phyloP scores from a whole-genome alignment of 2,329 filamentous ascomycete genomes.

The Aspergillus ustus region DNA sequence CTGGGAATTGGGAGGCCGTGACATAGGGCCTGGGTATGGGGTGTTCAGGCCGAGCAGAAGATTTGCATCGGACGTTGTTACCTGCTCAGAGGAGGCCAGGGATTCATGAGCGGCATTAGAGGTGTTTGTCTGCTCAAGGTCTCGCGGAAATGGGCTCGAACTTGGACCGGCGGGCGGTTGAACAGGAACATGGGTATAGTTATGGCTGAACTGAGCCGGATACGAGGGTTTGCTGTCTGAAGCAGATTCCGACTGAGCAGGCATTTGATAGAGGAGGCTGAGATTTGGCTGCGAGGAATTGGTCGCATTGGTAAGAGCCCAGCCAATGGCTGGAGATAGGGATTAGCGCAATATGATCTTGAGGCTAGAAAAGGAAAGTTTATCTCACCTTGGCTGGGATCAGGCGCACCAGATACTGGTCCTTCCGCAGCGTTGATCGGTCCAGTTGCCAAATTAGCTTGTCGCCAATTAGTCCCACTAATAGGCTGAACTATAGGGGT shows the following conservation, averaged over 20 bases:
- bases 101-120: constrained; percentile 26
- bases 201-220: constrained; percentile 38
- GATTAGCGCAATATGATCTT: constrained; percentile 31
- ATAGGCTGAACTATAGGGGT: constrained; percentile 57
- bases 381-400: constrained; percentile 56
- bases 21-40: constrained; percentile 39
- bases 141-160: constrained; percentile 34
- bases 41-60: constrained; percentile 57
- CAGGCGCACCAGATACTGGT: constrained; percentile 33
- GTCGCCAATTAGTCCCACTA: constrained; percentile 56
- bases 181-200: constrained; percentile 31
- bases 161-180: constrained; percentile 25
- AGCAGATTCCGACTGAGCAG: constrained; percentile 33
- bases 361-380: background rate
- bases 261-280: constrained; percentile 76
- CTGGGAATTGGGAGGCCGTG: constrained; percentile 28
- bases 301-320: constrained; percentile 85
- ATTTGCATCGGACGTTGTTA: constrained; percentile 35
- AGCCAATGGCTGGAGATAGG: constrained; percentile 70
- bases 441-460: constrained; percentile 37
- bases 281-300: constrained; percentile 84
- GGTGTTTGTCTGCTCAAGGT: constrained; percentile 37
- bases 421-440: constrained; percentile 30
- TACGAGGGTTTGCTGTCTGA: constrained; percentile 35
- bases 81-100: constrained; percentile 50